These are phyloP conservation scores for Zoysia japonica DNA, from an alignment of 176 grass and related monocot species.

Conservation along the genomic window DNA sequence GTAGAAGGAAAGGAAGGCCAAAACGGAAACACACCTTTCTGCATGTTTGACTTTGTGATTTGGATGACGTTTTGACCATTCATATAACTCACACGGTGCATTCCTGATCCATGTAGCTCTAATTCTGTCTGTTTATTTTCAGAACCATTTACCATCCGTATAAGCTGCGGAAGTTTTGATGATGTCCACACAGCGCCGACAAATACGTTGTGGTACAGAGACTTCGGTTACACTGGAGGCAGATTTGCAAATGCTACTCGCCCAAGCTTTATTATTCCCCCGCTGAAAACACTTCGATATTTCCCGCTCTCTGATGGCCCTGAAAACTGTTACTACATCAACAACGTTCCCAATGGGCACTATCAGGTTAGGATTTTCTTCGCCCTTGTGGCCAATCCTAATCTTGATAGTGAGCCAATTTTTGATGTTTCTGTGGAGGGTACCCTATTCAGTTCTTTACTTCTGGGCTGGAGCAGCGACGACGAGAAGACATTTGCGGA, in stretches of 20 bases:
- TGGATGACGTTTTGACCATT: background rate
- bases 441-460: conserved; percentile 82
- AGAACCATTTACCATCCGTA: conserved; percentile 84
- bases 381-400: conserved; percentile 73
- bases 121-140: conserved; percentile 42
- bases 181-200: conserved; percentile 76
- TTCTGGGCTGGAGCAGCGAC: conserved; percentile 76
- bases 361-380: conserved; percentile 94
- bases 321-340: conserved; percentile 91
- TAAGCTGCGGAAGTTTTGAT: conserved; percentile 94
- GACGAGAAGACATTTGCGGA: conserved; percentile 90
- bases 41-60: conserved; percentile 9
- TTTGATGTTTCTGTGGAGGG: conserved; percentile 94
- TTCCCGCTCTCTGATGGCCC: conserved; percentile 91
- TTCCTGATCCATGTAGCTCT: background rate
- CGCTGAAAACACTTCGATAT: conserved; percentile 78
- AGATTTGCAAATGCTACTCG: conserved; percentile 81
- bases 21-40: background rate
- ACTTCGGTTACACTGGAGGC: conserved; percentile 90
- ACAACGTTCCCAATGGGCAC: conserved; percentile 67
- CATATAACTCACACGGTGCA: background rate
- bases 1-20: conserved; percentile 1
- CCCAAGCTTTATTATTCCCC: conserved; percentile 73
- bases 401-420: conserved; percentile 75
- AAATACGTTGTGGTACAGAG: conserved; percentile 89